phyloP scores from a whole-genome alignment of 2,329 filamentous ascomycete genomes.

The Epicoccum sorghinum region DNA sequence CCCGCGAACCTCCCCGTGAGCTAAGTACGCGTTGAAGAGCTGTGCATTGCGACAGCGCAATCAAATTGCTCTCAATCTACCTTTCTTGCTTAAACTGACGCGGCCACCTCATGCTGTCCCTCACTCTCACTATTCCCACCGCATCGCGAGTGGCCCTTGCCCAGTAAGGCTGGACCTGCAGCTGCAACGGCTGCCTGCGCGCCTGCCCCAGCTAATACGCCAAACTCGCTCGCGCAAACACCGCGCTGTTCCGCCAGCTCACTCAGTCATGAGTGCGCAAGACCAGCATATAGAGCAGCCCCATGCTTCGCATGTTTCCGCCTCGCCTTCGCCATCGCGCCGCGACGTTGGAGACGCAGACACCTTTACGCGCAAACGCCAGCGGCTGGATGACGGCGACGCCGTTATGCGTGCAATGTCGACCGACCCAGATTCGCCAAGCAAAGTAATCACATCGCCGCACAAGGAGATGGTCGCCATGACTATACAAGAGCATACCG shows the following conservation, averaged over 20 bases:
- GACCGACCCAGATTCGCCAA: slow-evolving; percentile 27
- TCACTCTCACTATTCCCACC: slow-evolving; percentile 19
- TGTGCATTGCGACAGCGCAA: slow-evolving; percentile 83
- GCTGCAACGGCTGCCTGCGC: slow-evolving; percentile 32
- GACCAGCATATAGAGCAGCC: slow-evolving; percentile 44
- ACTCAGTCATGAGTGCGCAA: slow-evolving; percentile 42
- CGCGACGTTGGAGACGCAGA: slow-evolving; percentile 55
- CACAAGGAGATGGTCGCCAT: slow-evolving; percentile 44
- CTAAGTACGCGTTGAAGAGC: slow-evolving; percentile 47
- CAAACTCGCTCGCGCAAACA: slow-evolving; percentile 25
- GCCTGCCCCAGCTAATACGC: slow-evolving; percentile 24
- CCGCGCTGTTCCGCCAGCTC: slow-evolving; percentile 11
- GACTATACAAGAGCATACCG: slow-evolving; percentile 47
- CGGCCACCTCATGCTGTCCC: slow-evolving; percentile 35
- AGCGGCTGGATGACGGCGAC: slow-evolving; percentile 49
- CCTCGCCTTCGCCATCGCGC: slow-evolving; percentile 41
- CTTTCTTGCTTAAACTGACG: slow-evolving; percentile 1
- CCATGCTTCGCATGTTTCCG: slow-evolving; percentile 35
- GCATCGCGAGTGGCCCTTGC: slow-evolving; percentile 28
- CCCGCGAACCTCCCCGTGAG: slow-evolving; percentile 14
- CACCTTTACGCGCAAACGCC: slow-evolving; percentile 55
- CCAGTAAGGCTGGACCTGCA: slow-evolving; percentile 31
- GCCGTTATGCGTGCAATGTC: slow-evolving; percentile 40
- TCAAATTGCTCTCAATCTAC: slow-evolving; percentile 47
- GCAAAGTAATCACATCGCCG: slow-evolving; percentile 20